Base-by-base conservation (phyloP, 805 yeast genomes). In the Candida glaebosa region DNA sequence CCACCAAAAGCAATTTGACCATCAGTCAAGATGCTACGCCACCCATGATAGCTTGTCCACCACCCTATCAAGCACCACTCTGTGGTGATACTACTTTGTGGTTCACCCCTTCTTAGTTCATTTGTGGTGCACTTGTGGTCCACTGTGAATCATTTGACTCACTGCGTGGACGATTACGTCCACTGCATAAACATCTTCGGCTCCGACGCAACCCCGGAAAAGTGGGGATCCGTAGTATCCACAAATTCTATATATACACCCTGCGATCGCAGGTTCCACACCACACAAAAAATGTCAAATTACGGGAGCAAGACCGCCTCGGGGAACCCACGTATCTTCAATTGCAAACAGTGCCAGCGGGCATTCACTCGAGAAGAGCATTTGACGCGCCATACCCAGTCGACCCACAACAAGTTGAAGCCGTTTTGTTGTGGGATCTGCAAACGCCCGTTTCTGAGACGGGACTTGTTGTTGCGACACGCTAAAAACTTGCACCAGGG, bases 361-460 rank as follows among this genome's bases (percentile, higher is more conserved):
- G 75, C 75, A 3, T 69, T 69, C 51, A 69, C 74, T n/a, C 52
- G 75, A 43, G 74, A 69, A 44, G 75, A 69, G 48, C 75, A 69
- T 44, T 52, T 69, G 31, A 66, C 71, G 19, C 53, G 75, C 35
- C 75, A 69, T 45, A 58, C 69, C 12, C 52, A 66, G 25, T 63
- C 65, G 44, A 69, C 75, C 7, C 75, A 69, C 45, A 69, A 69
- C 52, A 69, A 69, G 41, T 54, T 68, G 40, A 69, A 68, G 47
- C 75, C 75, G 2, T 69, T 65, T 45, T 54, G 63, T 4, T 69
- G 75, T 43, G 74, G 74, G 5, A 61, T 69, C n/a, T 69, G 75
- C 49, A 45, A 55, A 26, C 56, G 75, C 37, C 71, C 75, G 5
- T 69, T 69, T 41, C 60, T 67, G 3, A 57, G 75, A 45, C 48